phyloP scores from a whole-genome alignment of 495 filamentous ascomycete species.

The Xylona heveae region DNA sequence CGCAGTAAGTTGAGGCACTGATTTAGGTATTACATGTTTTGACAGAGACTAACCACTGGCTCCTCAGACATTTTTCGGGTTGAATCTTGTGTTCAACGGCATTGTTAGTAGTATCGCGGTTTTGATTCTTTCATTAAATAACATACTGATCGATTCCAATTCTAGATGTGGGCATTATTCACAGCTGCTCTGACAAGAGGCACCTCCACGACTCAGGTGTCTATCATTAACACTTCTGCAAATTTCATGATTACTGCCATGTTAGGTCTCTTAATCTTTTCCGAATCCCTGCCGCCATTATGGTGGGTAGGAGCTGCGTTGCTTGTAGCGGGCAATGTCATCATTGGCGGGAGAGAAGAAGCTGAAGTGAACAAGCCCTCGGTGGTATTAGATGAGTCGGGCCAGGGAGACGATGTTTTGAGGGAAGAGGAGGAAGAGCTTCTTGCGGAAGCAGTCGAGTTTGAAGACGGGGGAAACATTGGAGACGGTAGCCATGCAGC shows the following conservation, averaged over 20 bases:
- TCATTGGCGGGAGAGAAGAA: slow-evolving; percentile 69
- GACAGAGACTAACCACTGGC: background rate
- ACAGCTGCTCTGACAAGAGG: slow-evolving; percentile 65
- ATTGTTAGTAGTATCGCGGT: slow-evolving; percentile 25
- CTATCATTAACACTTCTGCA: slow-evolving; percentile 76
- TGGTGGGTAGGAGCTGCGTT: slow-evolving; percentile 81
- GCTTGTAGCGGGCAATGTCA: slow-evolving; percentile 75
- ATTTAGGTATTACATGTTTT: background rate
- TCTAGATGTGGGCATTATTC: slow-evolving; percentile 71
- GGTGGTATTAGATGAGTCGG: too few relatives aligned
- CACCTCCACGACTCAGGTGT: slow-evolving; percentile 71
- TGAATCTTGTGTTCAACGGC: slow-evolving; percentile 78
- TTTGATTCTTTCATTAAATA: background rate
- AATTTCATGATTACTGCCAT: slow-evolving; percentile 88
- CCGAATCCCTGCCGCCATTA: slow-evolving; percentile 45
- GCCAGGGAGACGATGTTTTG: too few relatives aligned
- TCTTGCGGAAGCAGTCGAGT: too few relatives aligned
- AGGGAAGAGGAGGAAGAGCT: too few relatives aligned
- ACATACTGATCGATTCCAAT: background rate
- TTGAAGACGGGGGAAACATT: too few relatives aligned
- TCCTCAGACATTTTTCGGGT: slow-evolving; percentile 54
- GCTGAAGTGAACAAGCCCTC: too few relatives aligned
- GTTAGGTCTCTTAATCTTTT: slow-evolving; percentile 55
- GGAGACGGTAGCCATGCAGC: too few relatives aligned
- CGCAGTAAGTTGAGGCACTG: slow-evolving; percentile 31